Evolutionary conservation across 805 yeast genomes (phyloP).

Genomic region (Pichia nanzhaoensis): DNA sequence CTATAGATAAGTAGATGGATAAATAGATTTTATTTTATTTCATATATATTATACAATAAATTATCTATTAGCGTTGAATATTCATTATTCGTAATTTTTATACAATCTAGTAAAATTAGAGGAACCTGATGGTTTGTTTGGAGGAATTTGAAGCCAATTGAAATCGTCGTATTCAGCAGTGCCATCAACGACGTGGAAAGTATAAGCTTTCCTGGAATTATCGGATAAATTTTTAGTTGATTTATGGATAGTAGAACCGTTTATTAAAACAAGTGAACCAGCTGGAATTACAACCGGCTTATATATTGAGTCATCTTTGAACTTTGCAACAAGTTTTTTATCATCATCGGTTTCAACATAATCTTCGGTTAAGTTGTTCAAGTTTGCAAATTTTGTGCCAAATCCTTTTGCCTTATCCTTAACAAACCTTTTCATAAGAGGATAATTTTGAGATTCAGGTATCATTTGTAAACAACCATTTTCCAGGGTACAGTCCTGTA

Average conservation of each 20-base stretch:
- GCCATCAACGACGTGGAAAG: constrained; percentile 77
- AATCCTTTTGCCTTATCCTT: constrained; percentile 39
- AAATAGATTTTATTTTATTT: no score
- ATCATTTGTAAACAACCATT: constrained; percentile 67
- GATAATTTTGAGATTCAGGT: constrained; percentile 62
- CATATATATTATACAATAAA: no score
- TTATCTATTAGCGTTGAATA: no score
- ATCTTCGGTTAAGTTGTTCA: constrained; percentile 17
- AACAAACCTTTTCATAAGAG: constrained; percentile 58
- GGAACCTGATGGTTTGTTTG: constrained; percentile 46
- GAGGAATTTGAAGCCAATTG: constrained; percentile 79
- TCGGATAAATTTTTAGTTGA: constrained; percentile 52
- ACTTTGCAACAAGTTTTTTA: constrained; percentile 21
- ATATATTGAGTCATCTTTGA: constrained; percentile 37
- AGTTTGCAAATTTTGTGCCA: constrained; percentile 51
- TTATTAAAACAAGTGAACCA: constrained; percentile 65
- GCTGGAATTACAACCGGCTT: constrained; percentile 55
- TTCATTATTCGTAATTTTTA: constrained; percentile 10
- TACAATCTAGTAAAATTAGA: constrained; percentile 47
- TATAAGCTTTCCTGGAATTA: constrained; percentile 65
- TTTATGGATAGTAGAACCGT: constrained; percentile 66
- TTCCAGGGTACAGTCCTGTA: constrained; percentile 59
- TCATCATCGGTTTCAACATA: constrained; percentile 21
- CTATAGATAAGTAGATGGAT: no score
- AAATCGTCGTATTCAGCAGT: constrained; percentile 47